Conservation (phyloP, 805 yeast species). For the Tetrapisispora namnaoensis region DNA sequence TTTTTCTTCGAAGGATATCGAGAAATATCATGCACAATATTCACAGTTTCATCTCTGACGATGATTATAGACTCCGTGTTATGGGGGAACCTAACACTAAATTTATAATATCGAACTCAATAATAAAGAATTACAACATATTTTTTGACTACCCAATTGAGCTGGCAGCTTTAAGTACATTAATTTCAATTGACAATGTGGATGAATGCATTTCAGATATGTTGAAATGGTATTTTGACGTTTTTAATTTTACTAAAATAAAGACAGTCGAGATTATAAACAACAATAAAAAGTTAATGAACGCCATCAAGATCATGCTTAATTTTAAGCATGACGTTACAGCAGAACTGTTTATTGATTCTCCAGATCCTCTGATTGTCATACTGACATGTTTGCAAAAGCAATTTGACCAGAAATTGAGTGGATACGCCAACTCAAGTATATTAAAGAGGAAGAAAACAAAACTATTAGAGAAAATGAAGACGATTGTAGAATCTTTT, state of each 20-base stretch:
- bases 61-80: not conserved
- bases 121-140: not conserved
- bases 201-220: not conserved
- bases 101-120: not conserved
- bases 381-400: slow-evolving; percentile 1
- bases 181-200: not conserved
- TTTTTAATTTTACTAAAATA: not conserved
- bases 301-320: not conserved
- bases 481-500: slow-evolving; percentile 5
- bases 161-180: not conserved
- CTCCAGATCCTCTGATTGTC: slow-evolving; percentile 5
- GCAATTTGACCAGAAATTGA: not conserved
- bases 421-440: not conserved
- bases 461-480: not conserved
- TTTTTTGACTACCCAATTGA: not conserved
- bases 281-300: not conserved
- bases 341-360: not conserved
- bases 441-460: not conserved
- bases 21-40: not conserved
- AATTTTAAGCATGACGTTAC: not conserved
- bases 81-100: no score
- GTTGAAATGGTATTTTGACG: not conserved
- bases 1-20: slow-evolving; percentile 4
- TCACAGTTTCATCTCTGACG: not conserved
- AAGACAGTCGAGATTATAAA: not conserved